Conservation (phyloP, 2,329 filamentous ascomycete genomes). For the Ciborinia camelliae region DNA sequence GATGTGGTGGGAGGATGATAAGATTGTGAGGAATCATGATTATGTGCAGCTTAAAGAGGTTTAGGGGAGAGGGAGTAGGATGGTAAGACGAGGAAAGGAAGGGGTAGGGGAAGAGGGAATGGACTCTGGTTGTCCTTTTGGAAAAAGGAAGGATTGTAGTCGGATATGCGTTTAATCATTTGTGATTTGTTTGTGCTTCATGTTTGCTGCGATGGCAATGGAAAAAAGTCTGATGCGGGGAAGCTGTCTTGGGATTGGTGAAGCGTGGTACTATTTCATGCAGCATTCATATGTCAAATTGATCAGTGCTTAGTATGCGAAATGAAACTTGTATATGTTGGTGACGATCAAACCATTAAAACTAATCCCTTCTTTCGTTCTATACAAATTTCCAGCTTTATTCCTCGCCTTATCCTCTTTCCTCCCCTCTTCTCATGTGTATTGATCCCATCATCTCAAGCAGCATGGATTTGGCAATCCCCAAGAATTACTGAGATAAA, state of each 20-base stretch:
- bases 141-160: too few relatives aligned
- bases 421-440: too few relatives aligned
- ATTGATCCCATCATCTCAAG: too few relatives aligned
- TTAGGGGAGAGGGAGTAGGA: neutral
- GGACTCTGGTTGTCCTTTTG: too few relatives aligned
- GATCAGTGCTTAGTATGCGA: neutral
- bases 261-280: neutral
- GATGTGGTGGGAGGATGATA: slow-evolving; percentile 15
- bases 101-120: neutral
- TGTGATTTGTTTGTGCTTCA: neutral
- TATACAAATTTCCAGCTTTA: neutral
- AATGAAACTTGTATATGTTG: too few relatives aligned
- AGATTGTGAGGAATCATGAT: slow-evolving; percentile 9
- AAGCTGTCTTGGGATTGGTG: neutral
- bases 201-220: neutral
- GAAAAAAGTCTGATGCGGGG: neutral
- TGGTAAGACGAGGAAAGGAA: too few relatives aligned
- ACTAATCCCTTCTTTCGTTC: neutral
- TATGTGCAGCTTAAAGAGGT: slow-evolving; percentile 5
- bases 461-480: too few relatives aligned
- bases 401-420: neutral
- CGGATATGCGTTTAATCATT: neutral
- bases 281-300: neutral
- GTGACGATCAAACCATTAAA: neutral
- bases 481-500: too few relatives aligned